Conservation (phyloP, 2,329 filamentous ascomycete species). For the Phyllosticta citriasiana region DNA sequence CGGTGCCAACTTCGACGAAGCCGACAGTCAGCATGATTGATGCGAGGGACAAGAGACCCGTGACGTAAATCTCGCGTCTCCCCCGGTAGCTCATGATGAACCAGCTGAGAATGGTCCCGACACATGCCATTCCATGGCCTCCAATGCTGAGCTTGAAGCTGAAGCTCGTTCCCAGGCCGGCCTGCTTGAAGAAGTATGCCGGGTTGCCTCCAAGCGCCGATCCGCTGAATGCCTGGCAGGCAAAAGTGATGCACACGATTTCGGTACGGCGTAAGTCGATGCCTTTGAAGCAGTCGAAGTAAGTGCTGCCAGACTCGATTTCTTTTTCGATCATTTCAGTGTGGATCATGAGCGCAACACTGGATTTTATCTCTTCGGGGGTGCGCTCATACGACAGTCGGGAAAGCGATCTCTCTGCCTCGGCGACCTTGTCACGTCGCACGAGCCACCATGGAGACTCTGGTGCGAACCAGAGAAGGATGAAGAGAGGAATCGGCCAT, state of each 20-base stretch:
- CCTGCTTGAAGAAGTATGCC: constrained; percentile 38
- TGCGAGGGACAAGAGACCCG: constrained; percentile 54
- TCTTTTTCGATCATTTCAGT: constrained; percentile 72
- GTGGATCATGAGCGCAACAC: constrained; percentile 76
- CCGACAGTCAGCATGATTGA: constrained; percentile 73
- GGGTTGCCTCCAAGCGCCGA: constrained; percentile 35
- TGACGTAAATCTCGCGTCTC: constrained; percentile 61
- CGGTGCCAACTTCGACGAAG: constrained; percentile 42
- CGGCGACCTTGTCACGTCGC: constrained; percentile 49
- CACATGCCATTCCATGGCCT: constrained; percentile 54
- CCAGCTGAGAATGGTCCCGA: constrained; percentile 72
- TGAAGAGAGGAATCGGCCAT: constrained; percentile 56
- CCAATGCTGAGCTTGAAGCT: constrained; percentile 41
- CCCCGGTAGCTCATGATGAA: constrained; percentile 70
- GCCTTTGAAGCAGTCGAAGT: constrained; percentile 73
- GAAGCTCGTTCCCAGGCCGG: constrained; percentile 32
- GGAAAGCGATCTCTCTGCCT: constrained; percentile 54
- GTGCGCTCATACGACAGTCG: constrained; percentile 49
- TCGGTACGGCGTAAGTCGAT: constrained; percentile 67
- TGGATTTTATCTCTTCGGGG: constrained; percentile 38
- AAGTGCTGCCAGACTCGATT: constrained; percentile 60
- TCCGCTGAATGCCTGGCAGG: constrained; percentile 34
- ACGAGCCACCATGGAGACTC: constrained; percentile 67
- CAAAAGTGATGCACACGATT: constrained; percentile 44
- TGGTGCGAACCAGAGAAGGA: constrained; percentile 57